Conservation (phyloP, 768 basidiomycete genomes). For the Dentipellis sp. region DNA sequence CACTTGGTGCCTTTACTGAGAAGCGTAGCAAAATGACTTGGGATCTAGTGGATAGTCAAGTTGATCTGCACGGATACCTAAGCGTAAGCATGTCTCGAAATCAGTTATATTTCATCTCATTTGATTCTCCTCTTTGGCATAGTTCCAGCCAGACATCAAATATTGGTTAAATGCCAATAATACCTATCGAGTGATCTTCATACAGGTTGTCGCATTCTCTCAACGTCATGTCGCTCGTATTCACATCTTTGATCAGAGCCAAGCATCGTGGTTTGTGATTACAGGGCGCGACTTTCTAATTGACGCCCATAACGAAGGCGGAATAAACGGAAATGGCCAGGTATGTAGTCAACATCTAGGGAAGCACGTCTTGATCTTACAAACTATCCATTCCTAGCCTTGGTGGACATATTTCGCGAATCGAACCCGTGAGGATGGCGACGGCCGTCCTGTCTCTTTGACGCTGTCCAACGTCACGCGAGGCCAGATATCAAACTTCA, state of each 20-base stretch:
- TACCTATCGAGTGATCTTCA: conserved; percentile 54
- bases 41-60: conserved; percentile 1
- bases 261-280: conserved; percentile 58
- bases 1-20: background rate
- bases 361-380: background rate
- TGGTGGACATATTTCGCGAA: conserved; percentile 51
- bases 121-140: background rate
- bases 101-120: background rate
- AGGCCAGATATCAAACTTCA: conserved; percentile 37
- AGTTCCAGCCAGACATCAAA: conserved; percentile 47
- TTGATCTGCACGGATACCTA: conserved; percentile 3
- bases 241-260: conserved; percentile 27
- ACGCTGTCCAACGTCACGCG: conserved; percentile 37
- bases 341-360: conserved; percentile 14
- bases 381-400: conserved; percentile 20
- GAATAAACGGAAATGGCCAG: conserved; percentile 53
- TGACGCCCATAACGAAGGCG: conserved; percentile 46
- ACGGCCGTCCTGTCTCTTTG: conserved; percentile 49
- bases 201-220: conserved; percentile 29
- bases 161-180: conserved; percentile 47
- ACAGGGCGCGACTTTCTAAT: conserved; percentile 46
- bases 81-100: background rate
- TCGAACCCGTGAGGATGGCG: conserved; percentile 38
- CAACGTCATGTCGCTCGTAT: too few relatives aligned
- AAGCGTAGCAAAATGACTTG: conserved; percentile 7